Base-by-base conservation (phyloP, 2,329 filamentous ascomycete genomes). In the Exophiala mesophila region DNA sequence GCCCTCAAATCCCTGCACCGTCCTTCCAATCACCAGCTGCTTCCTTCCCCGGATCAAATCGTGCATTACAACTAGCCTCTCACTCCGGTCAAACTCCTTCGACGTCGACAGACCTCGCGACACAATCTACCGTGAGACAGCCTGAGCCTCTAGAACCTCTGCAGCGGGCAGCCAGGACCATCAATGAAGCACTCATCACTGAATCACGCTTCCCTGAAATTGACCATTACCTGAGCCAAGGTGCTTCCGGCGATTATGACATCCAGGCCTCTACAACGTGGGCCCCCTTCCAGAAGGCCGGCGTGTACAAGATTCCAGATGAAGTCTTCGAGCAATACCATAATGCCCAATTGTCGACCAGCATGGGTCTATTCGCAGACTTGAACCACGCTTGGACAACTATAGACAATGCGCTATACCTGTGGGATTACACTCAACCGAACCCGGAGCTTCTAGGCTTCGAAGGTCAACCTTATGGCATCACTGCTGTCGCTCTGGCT, bases 381-480 rank as follows among this genome's bases (percentile, higher is more conserved):
- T 76, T 98, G 58, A 89, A 90, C 58, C 88, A 97, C 65, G 92
- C 90, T 20, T 98, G 89, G 85, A 85, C 95, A 41, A 80, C 86
- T 17, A 92, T 98, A 61, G 92, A 98, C 68, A 96, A 94, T 67
- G 86, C 87, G 49, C 73, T 98, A 32, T 98, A 96, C 62, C 74
- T 98, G 12, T 98, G 94, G 94, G 90, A 98, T 66, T 98, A 96
- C 63, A 95, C 88, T 5, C 78, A 88, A 61, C 81, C 86, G n/a
- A 87, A 90, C 55, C 88, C 90, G 4, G 86, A 95, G 61, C 73
- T 96, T 30, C 84, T 95, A 53, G 90, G 90, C 13, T 96, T 86
- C 58, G 90, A 97, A 62, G 88, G 95, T 55, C 85, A 90, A 63
- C 74, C 81, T 5, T 82, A 94, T 61, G 87, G 81, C 53, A 97